Percentiles rank a stretch among this genome's conserved stretches.
phyloP scores from a whole-genome alignment of 345 rosid genomes.

The Capsella bursapastoris region DNA sequence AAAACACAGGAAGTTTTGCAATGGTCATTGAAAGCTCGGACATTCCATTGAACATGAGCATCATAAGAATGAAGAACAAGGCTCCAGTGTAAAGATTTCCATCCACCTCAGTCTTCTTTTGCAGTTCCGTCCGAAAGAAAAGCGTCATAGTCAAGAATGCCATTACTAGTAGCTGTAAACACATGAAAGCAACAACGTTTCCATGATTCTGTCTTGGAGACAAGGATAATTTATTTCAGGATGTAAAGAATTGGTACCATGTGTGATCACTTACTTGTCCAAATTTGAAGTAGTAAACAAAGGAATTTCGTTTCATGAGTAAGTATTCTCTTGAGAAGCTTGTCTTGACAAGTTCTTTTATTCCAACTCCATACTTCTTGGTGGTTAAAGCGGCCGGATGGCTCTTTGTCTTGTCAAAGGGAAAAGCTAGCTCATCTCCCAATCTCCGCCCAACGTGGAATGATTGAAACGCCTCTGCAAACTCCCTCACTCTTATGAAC shows the following conservation, averaged over 20 bases:
- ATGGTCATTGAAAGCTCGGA: constrained; percentile 80
- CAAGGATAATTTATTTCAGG: background rate
- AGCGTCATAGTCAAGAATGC: constrained; percentile 53
- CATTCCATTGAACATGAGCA: constrained; percentile 70
- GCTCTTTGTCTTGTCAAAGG: constrained; percentile 62
- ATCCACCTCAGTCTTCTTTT: constrained; percentile 45
- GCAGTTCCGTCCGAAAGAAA: constrained; percentile 68
- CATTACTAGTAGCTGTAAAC: constrained; percentile 49
- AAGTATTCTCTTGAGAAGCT: constrained; percentile 64
- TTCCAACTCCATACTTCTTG: constrained; percentile 58
- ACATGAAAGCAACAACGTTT: constrained; percentile 17
- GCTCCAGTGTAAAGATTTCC: constrained; percentile 69
- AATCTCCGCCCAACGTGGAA: constrained; percentile 60
- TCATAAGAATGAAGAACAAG: constrained; percentile 57
- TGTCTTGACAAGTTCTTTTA: constrained; percentile 65
- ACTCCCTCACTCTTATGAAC: constrained; percentile 63
- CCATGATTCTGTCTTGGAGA: constrained; percentile 1
- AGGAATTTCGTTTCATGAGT: constrained; percentile 80
- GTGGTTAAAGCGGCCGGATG: constrained; percentile 81
- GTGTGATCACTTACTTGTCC: constrained; percentile 52
- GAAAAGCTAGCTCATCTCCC: constrained; percentile 55
- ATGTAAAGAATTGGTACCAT: constrained; percentile 8
- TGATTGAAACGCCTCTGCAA: constrained; percentile 70
- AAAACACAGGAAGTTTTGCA: constrained; percentile 81
- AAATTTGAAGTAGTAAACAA: constrained; percentile 70